A percentile compares a stretch with the other conserved stretches of the same genome.
phyloP scores from a whole-genome alignment of 495 filamentous ascomycete species.

The Aspergillus indologenus region DNA sequence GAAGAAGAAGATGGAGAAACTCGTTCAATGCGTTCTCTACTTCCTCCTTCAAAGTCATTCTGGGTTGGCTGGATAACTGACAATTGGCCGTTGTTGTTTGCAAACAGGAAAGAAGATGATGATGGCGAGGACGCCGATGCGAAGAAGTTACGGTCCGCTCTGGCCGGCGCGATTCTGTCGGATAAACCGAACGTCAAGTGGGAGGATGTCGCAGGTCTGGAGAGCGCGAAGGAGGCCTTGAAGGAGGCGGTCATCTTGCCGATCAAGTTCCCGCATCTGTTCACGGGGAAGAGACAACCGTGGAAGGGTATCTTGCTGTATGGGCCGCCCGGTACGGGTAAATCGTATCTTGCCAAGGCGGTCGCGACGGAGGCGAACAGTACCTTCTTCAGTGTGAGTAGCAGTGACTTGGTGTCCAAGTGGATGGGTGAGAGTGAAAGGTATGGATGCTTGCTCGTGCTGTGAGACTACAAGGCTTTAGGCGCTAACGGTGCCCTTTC shows the following conservation, averaged over 20 bases:
- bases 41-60: no score
- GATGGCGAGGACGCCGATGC: conserved; percentile 81
- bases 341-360: conserved; percentile 94
- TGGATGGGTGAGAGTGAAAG: conserved; percentile 99
- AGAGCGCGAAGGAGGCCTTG: conserved; percentile 91
- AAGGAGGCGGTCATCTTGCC: conserved; percentile 97
- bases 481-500: neutral
- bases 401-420: conserved; percentile 93
- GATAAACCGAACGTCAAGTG: conserved; percentile 94
- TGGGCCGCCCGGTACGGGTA: conserved; percentile 94
- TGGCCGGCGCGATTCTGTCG: conserved; percentile 87
- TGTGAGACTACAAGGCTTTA: neutral
- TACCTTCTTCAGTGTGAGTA: conserved; percentile 99
- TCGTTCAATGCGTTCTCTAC: no score
- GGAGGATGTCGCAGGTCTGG: conserved; percentile 98
- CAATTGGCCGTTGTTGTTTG: neutral
- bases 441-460: conserved; percentile 46
- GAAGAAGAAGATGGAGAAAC: no score
- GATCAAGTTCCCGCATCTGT: conserved; percentile 97
- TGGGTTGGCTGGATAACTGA: no score
- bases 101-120: conserved; percentile 52
- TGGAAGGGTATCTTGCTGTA: conserved; percentile 98
- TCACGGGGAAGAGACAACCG: conserved; percentile 93
- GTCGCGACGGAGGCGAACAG: conserved; percentile 98
- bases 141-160: conserved; percentile 88